Percentiles rank a stretch among this genome's conserved stretches.
Conservation (phyloP, 768 basidiomycete genomes). For the Kwoniella sp. region DNA sequence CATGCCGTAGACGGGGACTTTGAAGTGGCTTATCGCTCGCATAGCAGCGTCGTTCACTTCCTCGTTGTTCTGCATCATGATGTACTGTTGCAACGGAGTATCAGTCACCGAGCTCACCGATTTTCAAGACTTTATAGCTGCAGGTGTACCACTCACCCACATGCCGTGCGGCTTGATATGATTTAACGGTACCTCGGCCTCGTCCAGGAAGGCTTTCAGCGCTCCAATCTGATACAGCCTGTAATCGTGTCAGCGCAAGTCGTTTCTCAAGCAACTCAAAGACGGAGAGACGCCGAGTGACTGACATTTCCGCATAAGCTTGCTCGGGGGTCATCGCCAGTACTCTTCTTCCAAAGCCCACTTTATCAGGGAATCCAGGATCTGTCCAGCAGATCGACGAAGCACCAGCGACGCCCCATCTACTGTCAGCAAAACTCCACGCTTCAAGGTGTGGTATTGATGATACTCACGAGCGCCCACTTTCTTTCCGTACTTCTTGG, state of each 20-base stretch:
- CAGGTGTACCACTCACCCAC: conserved; percentile 38
- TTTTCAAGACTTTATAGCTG: neutral
- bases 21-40: conserved; percentile 63
- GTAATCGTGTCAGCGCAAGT: conserved; percentile 44
- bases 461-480: conserved; percentile 65
- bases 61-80: conserved; percentile 64
- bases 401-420: too few species aligned
- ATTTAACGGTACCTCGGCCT: conserved; percentile 62
- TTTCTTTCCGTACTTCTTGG: conserved; percentile 63
- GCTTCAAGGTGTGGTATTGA: too few species aligned
- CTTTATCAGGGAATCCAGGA: conserved; percentile 67
- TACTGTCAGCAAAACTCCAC: too few species aligned
- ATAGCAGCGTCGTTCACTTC: conserved; percentile 65
- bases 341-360: conserved; percentile 69
- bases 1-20: conserved; percentile 65
- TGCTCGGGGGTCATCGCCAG: conserved; percentile 63
- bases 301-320: conserved; percentile 57
- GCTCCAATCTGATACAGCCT: conserved; percentile 73
- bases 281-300: neutral
- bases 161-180: conserved; percentile 60
- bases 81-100: conserved; percentile 63
- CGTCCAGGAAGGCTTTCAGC: conserved; percentile 64
- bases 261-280: neutral
- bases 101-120: conserved; percentile 59
- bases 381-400: conserved; percentile 41